Percentiles rank a stretch among this genome's conserved stretches.
phyloP scores from a whole-genome alignment of 2,329 filamentous ascomycete species.

The Colletotrichum chrysophilum region DNA sequence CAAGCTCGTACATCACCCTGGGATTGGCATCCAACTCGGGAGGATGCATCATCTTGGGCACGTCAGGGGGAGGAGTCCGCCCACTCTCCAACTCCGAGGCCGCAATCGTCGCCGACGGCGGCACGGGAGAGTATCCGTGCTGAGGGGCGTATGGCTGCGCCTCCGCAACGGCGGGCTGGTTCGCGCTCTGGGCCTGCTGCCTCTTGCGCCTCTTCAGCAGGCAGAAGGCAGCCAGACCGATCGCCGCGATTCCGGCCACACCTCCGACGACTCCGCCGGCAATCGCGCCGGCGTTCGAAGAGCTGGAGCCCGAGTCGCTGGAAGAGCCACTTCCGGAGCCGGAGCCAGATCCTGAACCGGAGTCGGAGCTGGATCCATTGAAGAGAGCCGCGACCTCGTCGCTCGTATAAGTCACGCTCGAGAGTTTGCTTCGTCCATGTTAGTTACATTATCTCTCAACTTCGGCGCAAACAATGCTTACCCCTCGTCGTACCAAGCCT shows the following conservation, averaged over 20 bases:
- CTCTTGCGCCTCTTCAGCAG: constrained; percentile 42
- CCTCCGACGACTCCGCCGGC: constrained; percentile 54
- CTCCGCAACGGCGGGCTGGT: constrained; percentile 9
- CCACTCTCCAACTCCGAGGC: constrained; percentile 5
- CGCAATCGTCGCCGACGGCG: not conserved
- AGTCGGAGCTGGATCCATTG: constrained; percentile 16
- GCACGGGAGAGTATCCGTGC: not conserved
- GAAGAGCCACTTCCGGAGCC: constrained; percentile 27
- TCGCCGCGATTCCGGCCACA: constrained; percentile 43
- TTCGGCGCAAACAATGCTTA: not conserved
- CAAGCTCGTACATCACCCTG: constrained; percentile 9
- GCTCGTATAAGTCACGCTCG: constrained; percentile 3
- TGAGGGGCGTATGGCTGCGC: not conserved
- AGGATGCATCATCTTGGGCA: constrained; percentile 3
- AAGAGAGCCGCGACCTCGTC: constrained; percentile 1
- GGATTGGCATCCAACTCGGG: constrained; percentile 10
- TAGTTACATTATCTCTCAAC: not conserved
- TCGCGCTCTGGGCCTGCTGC: constrained; percentile 25
- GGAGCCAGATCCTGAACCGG: constrained; percentile 29
- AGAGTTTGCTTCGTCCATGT: not conserved
- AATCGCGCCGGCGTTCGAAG: constrained; percentile 45
- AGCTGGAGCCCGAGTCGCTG: not conserved
- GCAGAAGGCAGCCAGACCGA: constrained; percentile 44
- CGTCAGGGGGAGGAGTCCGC: not conserved
- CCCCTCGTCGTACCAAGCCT: constrained; percentile 20